phyloP scores from a whole-genome alignment of 306 rosid genomes.

The Trichosanthes truncata region DNA sequence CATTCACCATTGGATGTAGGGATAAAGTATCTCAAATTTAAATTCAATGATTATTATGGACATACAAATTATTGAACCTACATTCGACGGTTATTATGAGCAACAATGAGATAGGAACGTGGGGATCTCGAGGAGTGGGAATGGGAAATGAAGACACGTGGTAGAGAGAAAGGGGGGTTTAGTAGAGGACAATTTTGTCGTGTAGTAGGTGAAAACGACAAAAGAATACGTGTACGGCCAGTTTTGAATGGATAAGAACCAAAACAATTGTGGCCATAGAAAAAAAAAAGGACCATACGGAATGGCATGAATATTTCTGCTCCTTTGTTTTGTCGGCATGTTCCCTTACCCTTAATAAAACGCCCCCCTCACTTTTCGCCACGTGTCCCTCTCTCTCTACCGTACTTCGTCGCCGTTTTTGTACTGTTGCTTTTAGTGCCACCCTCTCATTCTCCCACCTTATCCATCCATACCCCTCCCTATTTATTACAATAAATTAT shows the following conservation, averaged over 20 bases:
- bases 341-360: not conserved
- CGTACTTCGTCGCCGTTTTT: not conserved
- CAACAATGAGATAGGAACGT: no score
- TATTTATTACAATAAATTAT: no score
- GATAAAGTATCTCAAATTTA: no score
- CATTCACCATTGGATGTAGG: no score
- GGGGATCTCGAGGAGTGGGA: not conserved
- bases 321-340: not conserved
- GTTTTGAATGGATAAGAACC: not conserved
- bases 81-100: no score
- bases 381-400: constrained; percentile 16
- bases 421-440: not conserved
- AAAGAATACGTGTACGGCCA: constrained; percentile 31
- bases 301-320: not conserved
- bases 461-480: no score
- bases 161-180: not conserved
- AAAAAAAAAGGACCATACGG: not conserved
- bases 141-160: not conserved
- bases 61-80: no score
- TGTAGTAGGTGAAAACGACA: not conserved
- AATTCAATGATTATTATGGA: no score
- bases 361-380: constrained; percentile 7
- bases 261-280: not conserved
- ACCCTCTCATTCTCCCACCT: no score
- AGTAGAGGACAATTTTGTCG: not conserved